Conservation (phyloP, 371 early-diverging fungal genomes). For the Rhizopus delemar region DNA sequence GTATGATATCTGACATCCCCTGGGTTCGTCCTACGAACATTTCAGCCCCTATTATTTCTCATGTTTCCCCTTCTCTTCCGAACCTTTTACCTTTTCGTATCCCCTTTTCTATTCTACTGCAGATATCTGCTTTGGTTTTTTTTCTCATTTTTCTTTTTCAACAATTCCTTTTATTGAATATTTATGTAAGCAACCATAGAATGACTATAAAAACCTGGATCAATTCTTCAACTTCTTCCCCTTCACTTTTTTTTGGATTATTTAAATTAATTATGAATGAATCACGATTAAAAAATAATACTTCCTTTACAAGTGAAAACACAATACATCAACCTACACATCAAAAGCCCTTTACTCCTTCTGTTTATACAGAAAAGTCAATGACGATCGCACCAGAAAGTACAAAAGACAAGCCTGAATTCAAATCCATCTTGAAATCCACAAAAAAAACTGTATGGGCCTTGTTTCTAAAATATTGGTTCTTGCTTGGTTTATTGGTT, state of each 20-base stretch:
- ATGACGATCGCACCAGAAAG: slow-evolving; percentile 14
- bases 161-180: slow-evolving; percentile 16
- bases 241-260: slow-evolving; percentile 32
- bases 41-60: too few species aligned
- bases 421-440: slow-evolving; percentile 20
- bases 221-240: slow-evolving; percentile 19
- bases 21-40: too few species aligned
- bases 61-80: too few species aligned
- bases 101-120: slow-evolving; percentile 2
- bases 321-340: slow-evolving; percentile 17
- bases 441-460: slow-evolving; percentile 8
- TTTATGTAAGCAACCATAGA: slow-evolving; percentile 11
- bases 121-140: slow-evolving; percentile 5
- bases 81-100: neutral
- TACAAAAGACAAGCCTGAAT: slow-evolving; percentile 13
- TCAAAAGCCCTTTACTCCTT: slow-evolving; percentile 15
- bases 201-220: slow-evolving; percentile 27
- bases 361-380: slow-evolving; percentile 23
- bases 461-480: slow-evolving; percentile 34
- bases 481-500: slow-evolving; percentile 55
- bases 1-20: too few species aligned
- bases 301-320: slow-evolving; percentile 25
- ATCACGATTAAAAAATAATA: slow-evolving; percentile 28
- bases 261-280: slow-evolving; percentile 31
- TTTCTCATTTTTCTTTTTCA: slow-evolving; percentile 19